Base-by-base conservation (phyloP, 306 rosid genomes). In the Prunus salicina region DNA sequence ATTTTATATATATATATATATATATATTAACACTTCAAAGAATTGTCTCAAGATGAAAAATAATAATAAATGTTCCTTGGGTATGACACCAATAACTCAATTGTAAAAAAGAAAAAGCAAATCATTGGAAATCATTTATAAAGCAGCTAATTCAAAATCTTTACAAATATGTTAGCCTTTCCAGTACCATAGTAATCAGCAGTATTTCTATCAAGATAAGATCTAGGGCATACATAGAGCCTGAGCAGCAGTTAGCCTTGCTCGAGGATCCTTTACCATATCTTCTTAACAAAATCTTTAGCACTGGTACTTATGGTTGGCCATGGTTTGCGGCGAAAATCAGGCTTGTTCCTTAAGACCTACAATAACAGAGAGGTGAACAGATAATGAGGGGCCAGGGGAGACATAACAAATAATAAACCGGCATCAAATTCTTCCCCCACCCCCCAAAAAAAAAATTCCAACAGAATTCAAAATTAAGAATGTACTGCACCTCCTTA, bases 241-340 rank as follows among this genome's bases (percentile, higher is more conserved):
- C 93, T 96, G 99, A 58, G 99, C 97, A 88, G 99, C 99, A 82
- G 99, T 96, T 72, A 88, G 87, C 85, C 99, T 92, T 53, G 97
- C 98, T 38, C 96, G 87, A 55, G 97, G 98, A 84, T 96, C 99
- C 89, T 96, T 96, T 73, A 96, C 97, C 46, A 96, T 87, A 96
- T 83, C 86, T 96, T 96, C 89, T 88, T 96, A 65, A 96, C 89
- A 88, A 96, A 92, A 85, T 96, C 99, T 84, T 92, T 96, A 30
- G 89, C 99, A 68, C 90, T 83, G 62, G 64, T 78, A 78, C 93
- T 92, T 76, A 96, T 82, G 78, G 82, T 86, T 25, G 97, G 93
- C 99, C 99, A 96, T 41, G 99, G 99, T 82, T 93, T 96, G 60
- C 99, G 96, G 14, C 93, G 92, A 81, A 96, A 96, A 85, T 96